These are phyloP conservation scores for Arctium lappa DNA, from an alignment of 129 eudicot species.

Conservation along the genomic window DNA sequence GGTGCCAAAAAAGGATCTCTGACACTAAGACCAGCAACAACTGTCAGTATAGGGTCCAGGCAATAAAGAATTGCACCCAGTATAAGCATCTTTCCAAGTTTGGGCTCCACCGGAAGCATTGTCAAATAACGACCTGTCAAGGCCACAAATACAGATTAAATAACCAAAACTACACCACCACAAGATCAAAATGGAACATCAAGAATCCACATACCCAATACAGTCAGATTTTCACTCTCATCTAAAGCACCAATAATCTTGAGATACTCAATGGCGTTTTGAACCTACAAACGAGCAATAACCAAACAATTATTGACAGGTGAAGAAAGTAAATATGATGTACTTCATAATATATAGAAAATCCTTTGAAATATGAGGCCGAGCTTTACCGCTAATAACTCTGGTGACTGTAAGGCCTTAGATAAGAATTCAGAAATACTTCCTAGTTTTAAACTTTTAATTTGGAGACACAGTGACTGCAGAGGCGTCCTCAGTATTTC, in stretches of 20 bases:
- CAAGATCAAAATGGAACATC: not conserved
- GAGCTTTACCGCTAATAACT: constrained; percentile 72
- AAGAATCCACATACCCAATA: constrained; percentile 52
- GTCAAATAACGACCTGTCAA: constrained; percentile 78
- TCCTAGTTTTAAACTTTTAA: constrained; percentile 87
- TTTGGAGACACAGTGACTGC: constrained; percentile 96
- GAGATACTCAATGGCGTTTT: constrained; percentile 92
- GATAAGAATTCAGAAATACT: constrained; percentile 91
- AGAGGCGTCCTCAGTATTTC: constrained; percentile 94
- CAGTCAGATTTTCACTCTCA: constrained; percentile 77
- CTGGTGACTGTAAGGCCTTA: constrained; percentile 91
- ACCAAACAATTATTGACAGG: not conserved
- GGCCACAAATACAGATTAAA: not conserved
- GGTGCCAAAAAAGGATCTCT: constrained; percentile 96
- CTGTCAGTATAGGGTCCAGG: constrained; percentile 75
- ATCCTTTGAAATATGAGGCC: constrained; percentile 9
- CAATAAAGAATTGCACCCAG: constrained; percentile 79
- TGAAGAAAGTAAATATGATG: not conserved
- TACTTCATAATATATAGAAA: not conserved
- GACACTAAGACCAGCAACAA: constrained; percentile 94
- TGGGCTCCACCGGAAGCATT: constrained; percentile 97
- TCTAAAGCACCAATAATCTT: constrained; percentile 89
- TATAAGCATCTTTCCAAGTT: constrained; percentile 95
- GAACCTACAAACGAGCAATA: constrained; percentile 52
- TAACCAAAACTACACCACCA: constrained; percentile 1